Evolutionary conservation across 352 stramenopile species (phyloP), one percentile per base, ranked within the genome.

Genomic region (Hyaloperonospora arabidopsidis): DNA sequence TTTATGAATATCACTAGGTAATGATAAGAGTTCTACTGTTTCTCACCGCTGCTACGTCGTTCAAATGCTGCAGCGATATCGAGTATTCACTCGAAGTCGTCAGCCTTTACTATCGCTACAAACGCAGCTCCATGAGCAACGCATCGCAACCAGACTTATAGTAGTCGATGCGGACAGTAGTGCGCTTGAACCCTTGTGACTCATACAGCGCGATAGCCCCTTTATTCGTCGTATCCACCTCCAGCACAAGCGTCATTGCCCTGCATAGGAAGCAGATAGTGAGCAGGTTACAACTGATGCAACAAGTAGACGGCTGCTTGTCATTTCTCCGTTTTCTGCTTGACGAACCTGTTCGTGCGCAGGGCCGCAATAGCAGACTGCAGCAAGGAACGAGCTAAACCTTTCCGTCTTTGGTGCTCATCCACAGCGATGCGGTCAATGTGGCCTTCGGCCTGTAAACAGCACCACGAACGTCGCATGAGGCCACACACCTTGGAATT

Each of bases 371-470:
- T 64, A 11, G 73, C 68, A 28, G 18, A 21, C 15, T 68, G 65
- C 36, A 84, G 32, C 28, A 84, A 51, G 10, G 15, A 34, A 11
- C 68, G 63, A 2, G 61, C 73, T 22, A 84, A 15, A 13, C 68
- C 68, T 19, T 61, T 57, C 11, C 70, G 68, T 28, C 65, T 53
- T 1, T 43, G 47, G 46, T 59, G 34, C 52, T 72, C 57, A 15
- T 63, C 63, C 28, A 83, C 67, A 5, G 73, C 70, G 19, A 83
- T 56, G 40, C 76, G 76, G 53, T 78, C 70, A 29, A 83, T 63
- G 51, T 72, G 61, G 2, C 70, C 68, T 11, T 62, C 60, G 12
- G 54, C 40, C 73, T 82, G 49, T 54, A 48, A 3, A n/a, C 8
- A 34, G 25, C 17, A 8, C 3, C 25, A 29, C 7, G 25, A 45